Evolutionary conservation across 257 asterid species (phyloP).

Genomic region (Echium plantagineum): DNA sequence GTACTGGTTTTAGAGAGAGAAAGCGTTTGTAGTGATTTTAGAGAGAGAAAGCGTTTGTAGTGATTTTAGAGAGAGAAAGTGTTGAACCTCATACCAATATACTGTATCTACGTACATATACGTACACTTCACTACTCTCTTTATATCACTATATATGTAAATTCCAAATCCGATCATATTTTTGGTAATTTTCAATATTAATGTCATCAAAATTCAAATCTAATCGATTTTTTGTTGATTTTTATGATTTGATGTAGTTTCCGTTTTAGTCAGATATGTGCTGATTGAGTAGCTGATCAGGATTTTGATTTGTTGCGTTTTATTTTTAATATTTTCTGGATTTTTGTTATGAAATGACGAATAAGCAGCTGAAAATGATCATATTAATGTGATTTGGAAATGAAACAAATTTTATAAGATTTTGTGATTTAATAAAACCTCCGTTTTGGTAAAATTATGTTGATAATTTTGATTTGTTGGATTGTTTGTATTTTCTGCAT

Average conservation of each 20-base stretch:
- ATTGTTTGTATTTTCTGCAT: too few relatives aligned
- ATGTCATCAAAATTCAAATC: too few relatives aligned
- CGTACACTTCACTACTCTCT: neutral
- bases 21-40: neutral
- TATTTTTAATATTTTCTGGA: constrained; percentile 10
- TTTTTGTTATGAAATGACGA: constrained; percentile 15
- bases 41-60: constrained; percentile 8
- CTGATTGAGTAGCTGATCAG: neutral
- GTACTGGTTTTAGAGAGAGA: constrained; percentile 23
- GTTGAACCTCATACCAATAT: too few relatives aligned
- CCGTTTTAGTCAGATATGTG: neutral
- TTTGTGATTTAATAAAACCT: too few relatives aligned
- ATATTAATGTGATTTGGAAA: constrained; percentile 4
- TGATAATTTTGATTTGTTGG: too few relatives aligned
- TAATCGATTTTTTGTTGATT: too few relatives aligned
- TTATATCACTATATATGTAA: neutral
- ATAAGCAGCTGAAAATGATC: constrained; percentile 13
- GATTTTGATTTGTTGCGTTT: neutral
- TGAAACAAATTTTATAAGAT: too few relatives aligned
- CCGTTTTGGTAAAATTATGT: too few relatives aligned
- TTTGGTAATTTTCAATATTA: too few relatives aligned
- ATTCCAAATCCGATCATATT: neutral
- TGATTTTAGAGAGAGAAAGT: too few relatives aligned
- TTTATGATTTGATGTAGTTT: too few relatives aligned
- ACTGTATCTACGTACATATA: neutral